Percentiles rank a stretch among this genome's conserved stretches.
phyloP scores from a whole-genome alignment of 306 rosid species.

The Sechiopsis laciniata region DNA sequence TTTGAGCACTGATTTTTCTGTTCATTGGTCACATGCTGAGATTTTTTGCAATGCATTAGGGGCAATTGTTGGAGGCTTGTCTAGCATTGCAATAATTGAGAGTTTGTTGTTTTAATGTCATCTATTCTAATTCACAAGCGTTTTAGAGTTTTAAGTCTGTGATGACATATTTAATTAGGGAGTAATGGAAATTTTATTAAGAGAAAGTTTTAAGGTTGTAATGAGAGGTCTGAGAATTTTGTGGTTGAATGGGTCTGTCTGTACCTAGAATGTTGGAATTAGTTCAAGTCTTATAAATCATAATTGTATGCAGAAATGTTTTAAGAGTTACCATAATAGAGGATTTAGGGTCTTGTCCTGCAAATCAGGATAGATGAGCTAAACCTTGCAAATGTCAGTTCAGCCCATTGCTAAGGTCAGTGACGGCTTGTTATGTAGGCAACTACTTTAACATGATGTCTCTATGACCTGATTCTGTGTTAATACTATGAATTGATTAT shows the following conservation, averaged over 20 bases:
- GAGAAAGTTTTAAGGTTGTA: background rate
- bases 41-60: background rate
- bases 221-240: background rate
- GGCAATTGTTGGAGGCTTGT: conserved; percentile 1
- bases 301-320: background rate
- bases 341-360: background rate
- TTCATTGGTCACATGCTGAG: background rate
- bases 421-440: background rate
- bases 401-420: background rate
- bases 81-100: background rate
- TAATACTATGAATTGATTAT: conserved; percentile 4
- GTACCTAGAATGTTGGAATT: background rate
- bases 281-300: background rate
- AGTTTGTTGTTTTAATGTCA: background rate
- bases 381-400: conserved; percentile 7
- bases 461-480: background rate
- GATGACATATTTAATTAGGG: background rate
- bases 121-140: background rate
- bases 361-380: conserved; percentile 10
- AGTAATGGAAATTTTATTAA: background rate
- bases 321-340: background rate
- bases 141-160: background rate
- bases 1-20: conserved; percentile 1
- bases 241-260: background rate
- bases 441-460: background rate